Conservation (phyloP, 148 eudicot genomes). For the Linanthus parryae region DNA sequence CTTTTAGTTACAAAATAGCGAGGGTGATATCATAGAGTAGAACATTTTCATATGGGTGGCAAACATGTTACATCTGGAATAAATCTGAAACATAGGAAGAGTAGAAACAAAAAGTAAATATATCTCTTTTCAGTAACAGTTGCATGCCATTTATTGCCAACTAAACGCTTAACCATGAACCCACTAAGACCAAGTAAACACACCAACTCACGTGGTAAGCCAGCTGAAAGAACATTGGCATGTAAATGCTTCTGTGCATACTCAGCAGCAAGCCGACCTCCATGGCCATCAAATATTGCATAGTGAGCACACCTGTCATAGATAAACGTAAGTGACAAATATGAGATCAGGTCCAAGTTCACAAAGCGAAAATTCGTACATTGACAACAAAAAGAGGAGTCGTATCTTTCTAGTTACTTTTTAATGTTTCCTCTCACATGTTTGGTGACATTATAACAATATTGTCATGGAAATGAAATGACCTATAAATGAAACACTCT, state of each 20-base stretch:
- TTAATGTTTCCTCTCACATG: no score
- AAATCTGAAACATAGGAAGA: no score
- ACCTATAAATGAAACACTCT: no score
- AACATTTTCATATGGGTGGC: not conserved
- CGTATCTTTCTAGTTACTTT: no score
- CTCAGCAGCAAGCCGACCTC: constrained; percentile 82
- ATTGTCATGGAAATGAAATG: no score
- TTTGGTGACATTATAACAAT: no score
- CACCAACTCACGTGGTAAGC: constrained; percentile 99
- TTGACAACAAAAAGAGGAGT: no score
- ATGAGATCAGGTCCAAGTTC: no score
- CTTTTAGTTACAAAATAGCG: no score
- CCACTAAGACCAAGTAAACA: constrained; percentile 51
- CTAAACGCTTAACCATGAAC: constrained; percentile 13
- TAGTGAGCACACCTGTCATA: constrained; percentile 64
- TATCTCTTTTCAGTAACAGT: not conserved
- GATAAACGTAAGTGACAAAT: not conserved
- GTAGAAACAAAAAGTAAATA: no score
- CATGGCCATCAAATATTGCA: constrained; percentile 90
- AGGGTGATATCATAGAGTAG: no score
- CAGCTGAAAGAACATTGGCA: constrained; percentile 61
- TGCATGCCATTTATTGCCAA: constrained; percentile 1
- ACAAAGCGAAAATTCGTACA: no score
- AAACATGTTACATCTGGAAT: not conserved
- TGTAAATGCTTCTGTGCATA: constrained; percentile 74